Conservation (phyloP, 306 rosid genomes). For the Pachyrhizus erosus region DNA sequence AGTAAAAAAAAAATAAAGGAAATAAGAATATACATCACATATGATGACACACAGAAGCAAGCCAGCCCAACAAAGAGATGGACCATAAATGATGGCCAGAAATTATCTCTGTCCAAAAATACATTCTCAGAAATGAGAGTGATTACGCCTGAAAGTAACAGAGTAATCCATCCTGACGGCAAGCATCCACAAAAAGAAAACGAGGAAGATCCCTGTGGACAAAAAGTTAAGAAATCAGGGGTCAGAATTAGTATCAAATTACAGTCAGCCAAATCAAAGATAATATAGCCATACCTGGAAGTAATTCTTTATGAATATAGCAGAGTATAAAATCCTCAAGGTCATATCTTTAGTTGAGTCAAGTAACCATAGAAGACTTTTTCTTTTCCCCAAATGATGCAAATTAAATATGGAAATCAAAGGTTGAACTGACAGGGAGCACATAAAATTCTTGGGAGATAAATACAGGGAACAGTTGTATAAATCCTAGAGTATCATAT, state of each 20-base stretch:
- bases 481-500: not conserved
- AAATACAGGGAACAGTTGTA: not conserved
- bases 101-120: constrained; percentile 72
- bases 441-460: constrained; percentile 1
- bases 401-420: constrained; percentile 34
- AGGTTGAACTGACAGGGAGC: constrained; percentile 15
- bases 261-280: constrained; percentile 31
- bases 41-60: constrained; percentile 78
- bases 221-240: constrained; percentile 5
- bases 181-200: constrained; percentile 78
- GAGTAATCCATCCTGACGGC: constrained; percentile 82
- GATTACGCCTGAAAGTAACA: constrained; percentile 69
- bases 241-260: constrained; percentile 32
- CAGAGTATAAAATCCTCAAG: constrained; percentile 81
- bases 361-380: constrained; percentile 53
- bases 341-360: constrained; percentile 79
- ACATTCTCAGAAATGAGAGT: constrained; percentile 79
- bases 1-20: constrained; percentile 6
- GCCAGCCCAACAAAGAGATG: constrained; percentile 77
- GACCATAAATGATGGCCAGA: constrained; percentile 68
- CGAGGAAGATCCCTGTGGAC: constrained; percentile 70
- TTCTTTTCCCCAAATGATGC: constrained; percentile 24
- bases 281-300: constrained; percentile 71
- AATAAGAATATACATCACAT: constrained; percentile 63
- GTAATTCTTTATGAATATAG: constrained; percentile 70